These are phyloP conservation scores for Camellia lanceoleosa DNA, from an alignment of 148 eudicot species.

Conservation along the genomic window DNA sequence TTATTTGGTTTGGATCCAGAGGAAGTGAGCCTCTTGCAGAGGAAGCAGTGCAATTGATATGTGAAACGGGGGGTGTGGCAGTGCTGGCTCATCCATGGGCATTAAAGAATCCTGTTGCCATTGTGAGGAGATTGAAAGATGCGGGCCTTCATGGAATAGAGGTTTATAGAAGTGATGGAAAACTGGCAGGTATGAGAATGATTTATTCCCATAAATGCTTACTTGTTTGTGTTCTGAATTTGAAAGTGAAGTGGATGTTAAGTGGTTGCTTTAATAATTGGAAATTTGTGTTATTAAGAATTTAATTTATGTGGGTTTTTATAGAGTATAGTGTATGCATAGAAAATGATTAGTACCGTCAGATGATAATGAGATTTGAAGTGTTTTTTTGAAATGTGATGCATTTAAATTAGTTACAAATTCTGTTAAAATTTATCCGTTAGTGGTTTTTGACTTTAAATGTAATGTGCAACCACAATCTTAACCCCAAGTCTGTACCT, in stretches of 20 bases:
- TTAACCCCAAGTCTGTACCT: not conserved
- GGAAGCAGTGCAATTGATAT: constrained; percentile 67
- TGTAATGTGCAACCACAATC: not conserved
- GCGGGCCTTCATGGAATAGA: constrained; percentile 94
- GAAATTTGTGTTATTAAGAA: constrained; percentile 5
- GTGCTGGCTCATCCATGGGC: constrained; percentile 99
- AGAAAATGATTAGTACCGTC: not conserved
- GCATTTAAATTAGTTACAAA: not conserved
- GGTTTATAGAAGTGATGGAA: constrained; percentile 90
- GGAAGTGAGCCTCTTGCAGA: constrained; percentile 89
- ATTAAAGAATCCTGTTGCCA: constrained; percentile 58
- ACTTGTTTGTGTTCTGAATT: not conserved
- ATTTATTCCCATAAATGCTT: not conserved
- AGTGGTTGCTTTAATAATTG: not conserved
- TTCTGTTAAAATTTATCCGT: not conserved
- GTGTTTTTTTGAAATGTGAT: not conserved
- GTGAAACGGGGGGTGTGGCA: constrained; percentile 84
- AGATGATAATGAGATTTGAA: not conserved
- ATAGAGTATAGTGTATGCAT: not conserved
- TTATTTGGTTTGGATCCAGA: constrained; percentile 36
- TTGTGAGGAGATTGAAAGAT: constrained; percentile 61
- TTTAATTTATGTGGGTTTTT: not conserved
- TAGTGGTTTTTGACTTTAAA: not conserved
- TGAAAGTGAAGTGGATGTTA: not conserved
- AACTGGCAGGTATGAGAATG: constrained; percentile 60